Conservation (phyloP, 2,329 filamentous ascomycete genomes). For the Teratosphaeria viscida region DNA sequence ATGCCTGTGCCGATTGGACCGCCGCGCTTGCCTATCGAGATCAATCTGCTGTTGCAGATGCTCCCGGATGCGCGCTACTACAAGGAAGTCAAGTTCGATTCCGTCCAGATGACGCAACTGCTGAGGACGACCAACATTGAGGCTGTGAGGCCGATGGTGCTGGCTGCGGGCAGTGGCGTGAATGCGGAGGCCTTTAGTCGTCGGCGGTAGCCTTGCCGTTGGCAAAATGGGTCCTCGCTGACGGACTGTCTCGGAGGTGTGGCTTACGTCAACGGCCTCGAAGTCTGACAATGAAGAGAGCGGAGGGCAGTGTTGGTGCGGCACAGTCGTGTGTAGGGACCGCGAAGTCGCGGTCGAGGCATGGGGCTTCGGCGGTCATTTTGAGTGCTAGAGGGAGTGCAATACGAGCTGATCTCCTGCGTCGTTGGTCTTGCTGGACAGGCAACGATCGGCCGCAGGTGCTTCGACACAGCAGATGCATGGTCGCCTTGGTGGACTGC, state of each 20-base stretch:
- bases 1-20: constrained; percentile 28
- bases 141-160: neutral
- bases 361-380: neutral
- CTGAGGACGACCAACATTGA: constrained; percentile 54
- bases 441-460: too few species aligned
- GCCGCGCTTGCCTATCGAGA: constrained; percentile 60
- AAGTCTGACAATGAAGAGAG: neutral
- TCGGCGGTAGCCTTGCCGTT: neutral
- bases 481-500: neutral
- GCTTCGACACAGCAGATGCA: too few species aligned
- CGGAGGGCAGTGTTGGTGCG: neutral
- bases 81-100: constrained; percentile 57
- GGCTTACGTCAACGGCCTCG: neutral
- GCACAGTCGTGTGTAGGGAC: neutral
- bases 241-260: neutral
- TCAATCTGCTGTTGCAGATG: constrained; percentile 61
- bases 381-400: neutral
- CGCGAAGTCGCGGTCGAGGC: neutral
- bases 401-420: neutral
- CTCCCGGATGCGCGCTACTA: constrained; percentile 67
- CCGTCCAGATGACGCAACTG: constrained; percentile 61
- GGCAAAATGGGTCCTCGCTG: neutral
- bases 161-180: constrained; percentile 4
- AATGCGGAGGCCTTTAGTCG: neutral
- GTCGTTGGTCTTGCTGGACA: neutral